A percentile compares a stretch with the other conserved stretches of the same genome.
These are phyloP conservation scores for Rosa hybrid DNA, from an alignment of 331 rosid species.

Conservation along the genomic window DNA sequence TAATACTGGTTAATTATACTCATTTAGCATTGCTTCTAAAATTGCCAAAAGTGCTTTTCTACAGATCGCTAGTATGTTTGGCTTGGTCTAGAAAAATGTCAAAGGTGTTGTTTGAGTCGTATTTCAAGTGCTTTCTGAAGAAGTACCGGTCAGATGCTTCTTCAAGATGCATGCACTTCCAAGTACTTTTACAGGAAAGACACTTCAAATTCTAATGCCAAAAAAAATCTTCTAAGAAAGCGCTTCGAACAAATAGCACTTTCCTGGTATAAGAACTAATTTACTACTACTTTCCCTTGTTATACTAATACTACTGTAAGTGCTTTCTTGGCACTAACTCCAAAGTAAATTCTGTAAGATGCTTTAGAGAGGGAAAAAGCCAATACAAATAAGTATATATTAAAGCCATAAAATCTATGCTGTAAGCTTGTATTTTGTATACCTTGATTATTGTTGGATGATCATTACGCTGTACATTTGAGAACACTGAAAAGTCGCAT, in stretches of 20 bases:
- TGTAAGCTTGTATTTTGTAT: background rate
- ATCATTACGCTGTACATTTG: constrained; percentile 39
- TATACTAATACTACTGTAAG: background rate
- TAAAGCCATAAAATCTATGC: background rate
- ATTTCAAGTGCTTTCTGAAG: background rate
- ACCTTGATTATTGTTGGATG: constrained; percentile 73
- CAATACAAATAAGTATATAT: background rate
- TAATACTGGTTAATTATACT: background rate
- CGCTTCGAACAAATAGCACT: background rate
- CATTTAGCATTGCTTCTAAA: background rate
- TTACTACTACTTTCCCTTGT: background rate
- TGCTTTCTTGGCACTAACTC: background rate
- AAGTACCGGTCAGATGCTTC: too few relatives aligned
- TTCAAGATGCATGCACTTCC: too few relatives aligned
- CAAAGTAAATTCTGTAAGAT: background rate
- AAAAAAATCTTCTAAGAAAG: background rate
- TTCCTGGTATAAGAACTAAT: background rate
- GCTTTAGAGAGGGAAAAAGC: background rate
- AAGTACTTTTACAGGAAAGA: background rate
- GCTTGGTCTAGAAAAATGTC: too few relatives aligned
- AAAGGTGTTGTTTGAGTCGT: background rate
- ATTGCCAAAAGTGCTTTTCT: background rate
- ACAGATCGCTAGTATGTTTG: background rate
- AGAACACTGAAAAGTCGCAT: constrained; percentile 40
- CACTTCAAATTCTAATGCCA: background rate